Percentiles rank a stretch among this genome's conserved stretches.
phyloP scores from a whole-genome alignment of 768 basidiomycete species.

The Auricularia cornea region DNA sequence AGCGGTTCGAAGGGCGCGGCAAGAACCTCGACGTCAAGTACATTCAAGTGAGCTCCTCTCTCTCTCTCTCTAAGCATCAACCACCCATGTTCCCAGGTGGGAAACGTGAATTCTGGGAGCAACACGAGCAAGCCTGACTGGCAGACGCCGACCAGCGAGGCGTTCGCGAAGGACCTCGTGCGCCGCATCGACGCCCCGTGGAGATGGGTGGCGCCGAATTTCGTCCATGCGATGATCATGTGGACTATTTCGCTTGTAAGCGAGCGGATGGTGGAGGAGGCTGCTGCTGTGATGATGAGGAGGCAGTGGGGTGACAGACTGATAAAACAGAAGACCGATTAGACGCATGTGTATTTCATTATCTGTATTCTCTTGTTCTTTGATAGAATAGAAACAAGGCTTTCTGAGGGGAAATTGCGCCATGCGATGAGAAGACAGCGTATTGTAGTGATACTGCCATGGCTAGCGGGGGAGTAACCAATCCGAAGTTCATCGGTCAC shows the following conservation, averaged over 20 bases:
- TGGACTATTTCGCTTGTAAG: not conserved
- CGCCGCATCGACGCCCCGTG: not conserved
- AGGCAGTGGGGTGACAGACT: too few species aligned
- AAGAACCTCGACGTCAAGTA: not conserved
- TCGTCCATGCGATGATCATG: not conserved
- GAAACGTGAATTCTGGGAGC: not conserved
- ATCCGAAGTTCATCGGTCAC: too few species aligned
- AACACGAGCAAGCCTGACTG: not conserved
- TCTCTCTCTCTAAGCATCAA: not conserved
- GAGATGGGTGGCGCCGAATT: not conserved
- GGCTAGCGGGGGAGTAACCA: too few species aligned
- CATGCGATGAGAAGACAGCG: too few species aligned
- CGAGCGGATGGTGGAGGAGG: not conserved
- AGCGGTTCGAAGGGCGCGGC: constrained; percentile 3
- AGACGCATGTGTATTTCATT: too few species aligned
- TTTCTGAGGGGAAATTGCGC: too few species aligned
- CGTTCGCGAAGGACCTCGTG: not conserved
- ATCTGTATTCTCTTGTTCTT: too few species aligned
- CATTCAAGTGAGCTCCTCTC: not conserved
- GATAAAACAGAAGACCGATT: too few species aligned
- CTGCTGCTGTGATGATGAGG: too few species aligned
- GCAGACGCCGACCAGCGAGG: not conserved
- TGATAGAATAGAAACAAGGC: too few species aligned
- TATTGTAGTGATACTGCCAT: too few species aligned
- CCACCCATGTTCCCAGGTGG: not conserved